Percentiles rank a stretch among this genome's conserved stretches.
phyloP scores from a whole-genome alignment of 371 early-diverging fungal genomes.

The Mortierella sp. region DNA sequence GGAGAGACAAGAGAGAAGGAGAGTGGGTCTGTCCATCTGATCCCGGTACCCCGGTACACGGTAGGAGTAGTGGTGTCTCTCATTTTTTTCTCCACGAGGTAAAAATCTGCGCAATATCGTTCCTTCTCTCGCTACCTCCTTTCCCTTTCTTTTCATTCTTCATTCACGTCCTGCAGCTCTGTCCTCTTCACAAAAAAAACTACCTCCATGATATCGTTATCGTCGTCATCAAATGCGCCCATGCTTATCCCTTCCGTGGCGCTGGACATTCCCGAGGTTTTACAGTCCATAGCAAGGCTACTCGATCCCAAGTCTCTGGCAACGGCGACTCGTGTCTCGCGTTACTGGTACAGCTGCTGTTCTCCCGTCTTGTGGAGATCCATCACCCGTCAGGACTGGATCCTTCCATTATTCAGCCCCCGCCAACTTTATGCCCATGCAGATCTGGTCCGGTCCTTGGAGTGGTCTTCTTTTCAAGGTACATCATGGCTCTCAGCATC shows the following conservation, averaged over 20 bases:
- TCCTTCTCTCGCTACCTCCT: too few relatives aligned
- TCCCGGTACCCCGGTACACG: too few relatives aligned
- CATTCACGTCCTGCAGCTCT: too few relatives aligned
- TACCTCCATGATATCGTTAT: too few relatives aligned
- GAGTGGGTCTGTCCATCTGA: too few relatives aligned
- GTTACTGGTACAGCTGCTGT: conserved; percentile 24
- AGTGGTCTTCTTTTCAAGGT: conserved; percentile 4
- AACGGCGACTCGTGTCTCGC: conserved; percentile 24
- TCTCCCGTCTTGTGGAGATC: conserved; percentile 28
- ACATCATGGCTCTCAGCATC: background rate
- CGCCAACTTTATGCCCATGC: conserved; percentile 20
- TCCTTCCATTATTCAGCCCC: conserved; percentile 8
- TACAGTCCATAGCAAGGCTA: conserved; percentile 9
- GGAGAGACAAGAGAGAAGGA: too few relatives aligned
- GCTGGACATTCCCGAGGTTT: conserved; percentile 29
- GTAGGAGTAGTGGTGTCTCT: too few relatives aligned
- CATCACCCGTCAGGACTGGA: conserved; percentile 27
- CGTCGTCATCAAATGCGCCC: background rate
- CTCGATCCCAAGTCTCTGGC: conserved; percentile 28
- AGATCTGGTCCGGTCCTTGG: conserved; percentile 24
- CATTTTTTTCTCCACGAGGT: too few relatives aligned
- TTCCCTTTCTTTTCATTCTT: too few relatives aligned
- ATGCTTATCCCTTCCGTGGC: background rate
- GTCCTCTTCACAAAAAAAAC: too few relatives aligned
- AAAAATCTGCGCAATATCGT: too few relatives aligned